These are phyloP conservation scores for Colletotrichum sp. DNA, from an alignment of 2,329 filamentous ascomycete species.

Conservation along the genomic window DNA sequence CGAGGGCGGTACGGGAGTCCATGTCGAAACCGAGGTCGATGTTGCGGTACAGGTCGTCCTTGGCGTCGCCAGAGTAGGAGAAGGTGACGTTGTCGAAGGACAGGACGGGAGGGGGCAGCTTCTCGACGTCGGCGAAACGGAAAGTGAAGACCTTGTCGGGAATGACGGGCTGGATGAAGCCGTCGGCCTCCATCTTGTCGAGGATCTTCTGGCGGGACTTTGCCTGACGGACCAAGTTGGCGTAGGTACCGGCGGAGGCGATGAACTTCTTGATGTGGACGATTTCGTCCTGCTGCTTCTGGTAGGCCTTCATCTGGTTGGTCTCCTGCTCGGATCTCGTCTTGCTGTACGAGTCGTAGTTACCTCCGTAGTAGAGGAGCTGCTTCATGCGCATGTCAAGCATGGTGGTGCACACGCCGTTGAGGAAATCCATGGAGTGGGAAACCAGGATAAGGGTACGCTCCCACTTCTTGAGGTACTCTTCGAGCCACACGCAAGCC, in stretches of 20 bases:
- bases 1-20: conserved; percentile 96
- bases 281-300: conserved; percentile 99
- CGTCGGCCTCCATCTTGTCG: conserved; percentile 99
- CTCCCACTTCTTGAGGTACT: conserved; percentile 99
- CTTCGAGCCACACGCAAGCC: conserved; percentile 99
- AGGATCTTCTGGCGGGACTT: conserved; percentile 99
- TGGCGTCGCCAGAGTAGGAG: conserved; percentile 88
- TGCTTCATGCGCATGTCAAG: conserved; percentile 93
- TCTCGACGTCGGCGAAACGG: conserved; percentile 98
- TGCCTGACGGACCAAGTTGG: conserved; percentile 98
- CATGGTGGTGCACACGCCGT: conserved; percentile 98
- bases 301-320: conserved; percentile 99
- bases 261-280: conserved; percentile 99
- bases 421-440: conserved; percentile 98
- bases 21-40: conserved; percentile 99
- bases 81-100: conserved; percentile 98
- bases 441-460: conserved; percentile 95
- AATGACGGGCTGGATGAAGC: conserved; percentile 91
- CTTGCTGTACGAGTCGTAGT: conserved; percentile 99
- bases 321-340: conserved; percentile 91
- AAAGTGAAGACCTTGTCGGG: conserved; percentile 93
- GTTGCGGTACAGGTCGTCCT: conserved; percentile 95
- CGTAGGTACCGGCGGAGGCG: conserved; percentile 98
- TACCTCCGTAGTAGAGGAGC: conserved; percentile 98
- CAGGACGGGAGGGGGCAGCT: conserved; percentile 95